phyloP scores from a whole-genome alignment of 1,139 yeast genomes.

The Hansenula sp. region DNA sequence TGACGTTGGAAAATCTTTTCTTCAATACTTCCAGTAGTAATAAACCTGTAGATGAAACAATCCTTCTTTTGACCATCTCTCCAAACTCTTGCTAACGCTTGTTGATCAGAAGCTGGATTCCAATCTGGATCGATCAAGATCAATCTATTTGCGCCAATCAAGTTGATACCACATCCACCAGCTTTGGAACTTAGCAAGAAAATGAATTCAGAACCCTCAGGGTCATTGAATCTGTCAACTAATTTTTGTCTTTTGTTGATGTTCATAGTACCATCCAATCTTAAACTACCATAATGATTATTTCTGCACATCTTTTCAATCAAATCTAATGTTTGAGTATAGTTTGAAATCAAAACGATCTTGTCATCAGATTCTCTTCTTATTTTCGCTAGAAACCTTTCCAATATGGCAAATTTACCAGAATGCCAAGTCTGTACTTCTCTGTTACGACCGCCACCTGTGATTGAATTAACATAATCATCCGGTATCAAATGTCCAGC shows the following conservation, averaged over 20 bases:
- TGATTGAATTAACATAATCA: constrained; percentile 49
- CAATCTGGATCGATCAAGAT: constrained; percentile 94
- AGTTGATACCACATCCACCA: constrained; percentile 97
- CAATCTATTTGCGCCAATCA: constrained; percentile 92
- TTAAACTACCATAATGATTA: constrained; percentile 69
- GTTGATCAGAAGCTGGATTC: constrained; percentile 99
- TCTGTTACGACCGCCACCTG: constrained; percentile 49
- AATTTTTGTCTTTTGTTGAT: constrained; percentile 90
- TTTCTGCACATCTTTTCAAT: constrained; percentile 82
- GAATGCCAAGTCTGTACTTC: constrained; percentile 59
- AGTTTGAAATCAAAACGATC: constrained; percentile 89
- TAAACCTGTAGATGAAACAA: constrained; percentile 90
- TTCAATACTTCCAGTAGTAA: constrained; percentile 92
- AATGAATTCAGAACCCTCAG: constrained; percentile 83
- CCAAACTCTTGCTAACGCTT: constrained; percentile 97
- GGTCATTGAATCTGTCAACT: constrained; percentile 89
- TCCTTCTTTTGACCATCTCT: constrained; percentile 98
- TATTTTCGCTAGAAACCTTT: constrained; percentile 74
- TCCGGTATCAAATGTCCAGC: constrained; percentile 65
- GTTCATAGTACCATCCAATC: constrained; percentile 91
- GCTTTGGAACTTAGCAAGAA: constrained; percentile 92
- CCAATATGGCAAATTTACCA: constrained; percentile 54
- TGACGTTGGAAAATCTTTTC: constrained; percentile 96
- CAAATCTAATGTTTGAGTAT: constrained; percentile 89
- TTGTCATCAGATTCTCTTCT: constrained; percentile 84